Percentiles rank a stretch among this genome's conserved stretches.
Conservation (phyloP, 495 filamentous ascomycete species). For the Penicillium dipodomyicola region DNA sequence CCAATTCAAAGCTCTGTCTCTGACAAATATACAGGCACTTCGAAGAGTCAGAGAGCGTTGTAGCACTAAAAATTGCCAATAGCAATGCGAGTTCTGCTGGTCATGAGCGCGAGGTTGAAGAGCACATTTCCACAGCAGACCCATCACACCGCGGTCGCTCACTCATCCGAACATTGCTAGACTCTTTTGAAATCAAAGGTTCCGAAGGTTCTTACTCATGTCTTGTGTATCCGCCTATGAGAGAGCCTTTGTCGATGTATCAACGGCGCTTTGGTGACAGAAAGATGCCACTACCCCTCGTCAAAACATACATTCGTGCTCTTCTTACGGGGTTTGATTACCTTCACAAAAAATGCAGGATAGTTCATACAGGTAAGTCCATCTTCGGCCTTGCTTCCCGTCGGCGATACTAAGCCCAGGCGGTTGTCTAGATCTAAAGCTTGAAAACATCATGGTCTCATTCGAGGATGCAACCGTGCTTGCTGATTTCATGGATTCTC, state of each 20-base stretch:
- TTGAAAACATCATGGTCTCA: constrained; percentile 47
- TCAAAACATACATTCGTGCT: constrained; percentile 39
- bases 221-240: constrained; percentile 43
- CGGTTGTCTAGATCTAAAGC: constrained; percentile 46
- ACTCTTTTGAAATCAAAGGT: constrained; percentile 32
- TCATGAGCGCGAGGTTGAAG: constrained; percentile 40
- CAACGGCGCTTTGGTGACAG: constrained; percentile 31
- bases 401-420: constrained; percentile 24
- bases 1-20: constrained; percentile 21
- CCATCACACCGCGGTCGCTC: constrained; percentile 34
- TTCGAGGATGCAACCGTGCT: constrained; percentile 46
- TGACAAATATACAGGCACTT: constrained; percentile 34
- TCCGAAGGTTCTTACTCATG: constrained; percentile 32
- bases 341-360: constrained; percentile 41
- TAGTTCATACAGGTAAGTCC: constrained; percentile 37
- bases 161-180: constrained; percentile 28
- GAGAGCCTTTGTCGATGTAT: constrained; percentile 36
- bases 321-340: constrained; percentile 47
- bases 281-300: constrained; percentile 33
- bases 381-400: constrained; percentile 20
- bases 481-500: constrained; percentile 37
- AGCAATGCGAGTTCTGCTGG: constrained; percentile 30
- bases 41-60: constrained; percentile 35
- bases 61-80: constrained; percentile 44
- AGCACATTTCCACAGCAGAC: constrained; percentile 35